These are phyloP conservation scores for Saccharum officinarum DNA, from an alignment of 176 grass and related monocot species.

Conservation along the genomic window DNA sequence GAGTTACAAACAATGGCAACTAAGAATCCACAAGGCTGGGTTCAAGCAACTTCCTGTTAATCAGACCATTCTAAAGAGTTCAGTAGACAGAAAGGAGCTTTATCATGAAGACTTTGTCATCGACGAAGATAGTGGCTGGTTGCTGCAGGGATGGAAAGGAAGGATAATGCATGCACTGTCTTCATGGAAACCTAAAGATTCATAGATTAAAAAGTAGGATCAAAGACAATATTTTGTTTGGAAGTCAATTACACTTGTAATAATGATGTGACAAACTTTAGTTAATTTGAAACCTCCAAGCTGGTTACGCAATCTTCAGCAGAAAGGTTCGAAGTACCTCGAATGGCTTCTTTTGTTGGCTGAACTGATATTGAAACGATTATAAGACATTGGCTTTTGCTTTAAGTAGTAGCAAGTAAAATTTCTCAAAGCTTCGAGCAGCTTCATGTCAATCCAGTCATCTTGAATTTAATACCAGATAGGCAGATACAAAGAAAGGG, in stretches of 20 bases:
- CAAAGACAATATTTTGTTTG: neutral
- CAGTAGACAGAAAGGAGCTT: neutral
- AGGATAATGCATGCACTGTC: constrained; percentile 44
- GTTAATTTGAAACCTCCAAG: neutral
- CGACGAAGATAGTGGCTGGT: constrained; percentile 40
- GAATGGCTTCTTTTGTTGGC: neutral
- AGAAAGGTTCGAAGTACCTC: neutral
- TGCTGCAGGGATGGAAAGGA: constrained; percentile 63
- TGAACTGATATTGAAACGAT: neutral
- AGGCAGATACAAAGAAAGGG: neutral
- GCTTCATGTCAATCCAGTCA: neutral
- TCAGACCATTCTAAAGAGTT: constrained; percentile 31
- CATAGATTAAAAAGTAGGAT: neutral
- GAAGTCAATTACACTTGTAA: neutral
- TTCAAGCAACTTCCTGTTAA: constrained; percentile 48
- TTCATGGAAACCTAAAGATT: constrained; percentile 38
- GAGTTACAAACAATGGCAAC: constrained; percentile 55
- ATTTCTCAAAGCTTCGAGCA: neutral
- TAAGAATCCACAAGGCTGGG: constrained; percentile 37
- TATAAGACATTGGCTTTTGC: neutral
- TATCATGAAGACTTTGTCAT: constrained; percentile 60
- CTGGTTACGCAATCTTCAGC: neutral
- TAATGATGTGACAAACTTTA: neutral
- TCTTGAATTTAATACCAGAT: neutral
- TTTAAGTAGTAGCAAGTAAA: neutral